Base-by-base conservation (phyloP, 306 rosid species). In the apple (Malus domestica) region DNA sequence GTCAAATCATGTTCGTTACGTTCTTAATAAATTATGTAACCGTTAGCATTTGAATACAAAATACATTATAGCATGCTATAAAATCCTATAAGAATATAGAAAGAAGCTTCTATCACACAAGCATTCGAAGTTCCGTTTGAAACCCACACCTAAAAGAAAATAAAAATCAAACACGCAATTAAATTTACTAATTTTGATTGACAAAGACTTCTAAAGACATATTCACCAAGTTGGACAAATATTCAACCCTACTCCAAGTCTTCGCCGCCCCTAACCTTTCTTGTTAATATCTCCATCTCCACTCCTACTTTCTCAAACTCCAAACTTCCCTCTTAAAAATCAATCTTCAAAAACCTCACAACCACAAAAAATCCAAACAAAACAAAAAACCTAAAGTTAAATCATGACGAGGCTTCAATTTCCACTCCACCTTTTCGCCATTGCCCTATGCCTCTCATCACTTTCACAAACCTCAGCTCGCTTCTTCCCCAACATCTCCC, bases 401-500 rank as follows among this genome's bases (percentile, higher is more conserved):
- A 83, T 25, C 74, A 88, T 88, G 96, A 80, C 5, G 38, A 51
- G 8, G 8, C 18, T 51, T 6, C 55, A 51, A 18, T 35, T 80
- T 23, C 51, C 23, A n/a, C 14, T 81, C 54, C 67, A 60, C 22
- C 22, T 86, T 67, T 71, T 77, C 2, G 8, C 55, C 30, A 22
- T 83, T 0, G 49, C 78, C 4, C 8, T 82, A 4, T 76, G 18
- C 11, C 71, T 78, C 32, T 81, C 80, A 3, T 66, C 81, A 4
- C 20, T 70, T 19, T 33, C 72, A 4, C 69, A 75, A 18, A 2
- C 81, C 46, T 84, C 93, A 3, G 96, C 93, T 75, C 89, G 88
- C 12, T 79, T 94, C 23, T 88, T 89, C 85, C 98, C 96, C 40
- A 86, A 94, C 57, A 35, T 77, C 0, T 82, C 98, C 2, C 71